Evolutionary conservation across 371 early-diverging fungal genomes (phyloP), one percentile per base, ranked within the genome.

Genomic region (Lichtheimia ramosa): DNA sequence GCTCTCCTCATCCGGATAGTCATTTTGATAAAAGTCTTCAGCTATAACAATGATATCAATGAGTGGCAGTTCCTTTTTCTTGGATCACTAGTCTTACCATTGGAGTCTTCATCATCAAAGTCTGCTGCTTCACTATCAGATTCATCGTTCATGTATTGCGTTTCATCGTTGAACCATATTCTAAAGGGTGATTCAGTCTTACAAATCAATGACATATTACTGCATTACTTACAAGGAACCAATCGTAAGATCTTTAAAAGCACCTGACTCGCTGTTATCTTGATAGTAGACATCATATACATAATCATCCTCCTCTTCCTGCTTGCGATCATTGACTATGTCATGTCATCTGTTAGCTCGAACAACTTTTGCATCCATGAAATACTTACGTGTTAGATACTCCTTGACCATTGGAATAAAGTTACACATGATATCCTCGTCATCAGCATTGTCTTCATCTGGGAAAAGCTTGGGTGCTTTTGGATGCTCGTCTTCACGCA

Each of bases 321-420:
- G 53, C 8, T 68, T 55, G 5, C 58, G 70, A 5, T 74, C 71
- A 40, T 76, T 70, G 20, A 76, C 79, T 78, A 64, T 34, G 34
- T 34, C 2, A 6, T 12, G 0, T 5, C 6, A 28, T 18, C n/a
- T 8, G n/a, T 15, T 20, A 42, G 14, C 12, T 20, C 18, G 21
- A 4, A 34, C 2, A 5, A 6, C 2, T 10, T 34, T 10, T 34
- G 34, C 16, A 16, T 24, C 6, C 2, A 53, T 5, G 14, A 41
- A 14, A 8, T 34, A 40, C 79, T 65, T 74, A 85, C 85, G 68
- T 27, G 87, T 74, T 52, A 91, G 64, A 52, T 87, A 85, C 59
- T 89, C 88, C 46, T 85, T 82, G 4, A 91, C 88, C 86, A 91
- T 86, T 0, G 90, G 88, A 53, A 89, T 76, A 56, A 89, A 80